These are phyloP conservation scores for Bipolaris oryzae DNA, from an alignment of 2,329 filamentous ascomycete species.

Conservation along the genomic window DNA sequence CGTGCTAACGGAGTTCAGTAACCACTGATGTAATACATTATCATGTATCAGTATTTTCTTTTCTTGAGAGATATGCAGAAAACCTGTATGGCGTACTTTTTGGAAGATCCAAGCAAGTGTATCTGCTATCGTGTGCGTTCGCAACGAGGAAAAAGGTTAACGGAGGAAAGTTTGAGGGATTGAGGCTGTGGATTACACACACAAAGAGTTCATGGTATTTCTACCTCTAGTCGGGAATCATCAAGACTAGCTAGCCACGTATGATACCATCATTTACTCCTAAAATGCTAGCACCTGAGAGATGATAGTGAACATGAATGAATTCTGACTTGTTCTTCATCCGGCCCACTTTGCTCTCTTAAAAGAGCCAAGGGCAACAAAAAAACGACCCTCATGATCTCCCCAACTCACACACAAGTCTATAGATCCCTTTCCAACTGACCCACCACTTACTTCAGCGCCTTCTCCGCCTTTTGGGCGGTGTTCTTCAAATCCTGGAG, in stretches of 20 bases:
- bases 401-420: neutral
- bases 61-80: neutral
- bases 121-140: neutral
- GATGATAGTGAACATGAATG: neutral
- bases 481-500: constrained; percentile 41
- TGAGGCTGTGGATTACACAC: neutral
- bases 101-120: neutral
- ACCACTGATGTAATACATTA: neutral
- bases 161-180: neutral
- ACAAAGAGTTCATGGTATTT: neutral
- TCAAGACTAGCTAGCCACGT: neutral
- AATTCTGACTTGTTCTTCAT: neutral
- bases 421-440: neutral
- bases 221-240: neutral
- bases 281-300: neutral
- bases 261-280: neutral
- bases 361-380: neutral
- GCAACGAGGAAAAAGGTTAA: neutral
- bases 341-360: neutral
- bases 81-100: neutral
- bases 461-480: constrained; percentile 34
- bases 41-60: neutral
- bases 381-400: neutral
- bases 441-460: constrained; percentile 2
- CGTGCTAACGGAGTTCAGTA: neutral